A percentile compares a stretch with the other conserved stretches of the same genome.
These are phyloP conservation scores for Maudiozyma saulgeensis DNA, from an alignment of 805 yeast species.

Conservation along the genomic window DNA sequence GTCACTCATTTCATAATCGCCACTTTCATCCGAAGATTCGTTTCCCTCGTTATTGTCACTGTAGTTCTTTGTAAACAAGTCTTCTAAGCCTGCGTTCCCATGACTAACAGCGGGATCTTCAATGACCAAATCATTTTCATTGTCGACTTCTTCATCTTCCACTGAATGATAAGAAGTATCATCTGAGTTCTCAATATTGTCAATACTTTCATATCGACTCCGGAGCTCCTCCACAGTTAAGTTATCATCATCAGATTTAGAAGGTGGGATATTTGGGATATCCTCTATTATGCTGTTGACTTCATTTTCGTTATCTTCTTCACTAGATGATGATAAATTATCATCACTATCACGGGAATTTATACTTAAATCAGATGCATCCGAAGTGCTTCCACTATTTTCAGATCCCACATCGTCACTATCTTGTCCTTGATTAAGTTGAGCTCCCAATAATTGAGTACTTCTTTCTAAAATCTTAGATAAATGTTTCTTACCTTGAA, in stretches of 20 bases:
- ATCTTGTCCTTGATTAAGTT: conserved; percentile 39
- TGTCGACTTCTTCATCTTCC: conserved; percentile 5
- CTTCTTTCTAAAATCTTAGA: conserved; percentile 85
- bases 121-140: conserved; percentile 10
- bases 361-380: conserved; percentile 15
- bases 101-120: conserved; percentile 17
- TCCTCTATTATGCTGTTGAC: neutral
- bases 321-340: conserved; percentile 11
- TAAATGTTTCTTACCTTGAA: conserved; percentile 77
- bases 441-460: conserved; percentile 81
- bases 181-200: neutral
- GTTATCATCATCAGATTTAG: conserved; percentile 7
- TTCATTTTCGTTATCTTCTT: conserved; percentile 2
- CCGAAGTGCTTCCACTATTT: conserved; percentile 1
- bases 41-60: conserved; percentile 9
- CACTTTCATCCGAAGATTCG: conserved; percentile 8
- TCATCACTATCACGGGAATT: conserved; percentile 8
- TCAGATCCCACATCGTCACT: neutral
- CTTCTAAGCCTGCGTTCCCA: conserved; percentile 27
- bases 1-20: conserved; percentile 1
- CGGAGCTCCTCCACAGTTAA: conserved; percentile 37
- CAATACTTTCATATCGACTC: conserved; percentile 33
- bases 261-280: neutral
- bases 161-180: conserved; percentile 4
- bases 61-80: conserved; percentile 6